These are phyloP conservation scores for Lactarius deliciosus DNA, from an alignment of 768 basidiomycete species.

Conservation along the genomic window DNA sequence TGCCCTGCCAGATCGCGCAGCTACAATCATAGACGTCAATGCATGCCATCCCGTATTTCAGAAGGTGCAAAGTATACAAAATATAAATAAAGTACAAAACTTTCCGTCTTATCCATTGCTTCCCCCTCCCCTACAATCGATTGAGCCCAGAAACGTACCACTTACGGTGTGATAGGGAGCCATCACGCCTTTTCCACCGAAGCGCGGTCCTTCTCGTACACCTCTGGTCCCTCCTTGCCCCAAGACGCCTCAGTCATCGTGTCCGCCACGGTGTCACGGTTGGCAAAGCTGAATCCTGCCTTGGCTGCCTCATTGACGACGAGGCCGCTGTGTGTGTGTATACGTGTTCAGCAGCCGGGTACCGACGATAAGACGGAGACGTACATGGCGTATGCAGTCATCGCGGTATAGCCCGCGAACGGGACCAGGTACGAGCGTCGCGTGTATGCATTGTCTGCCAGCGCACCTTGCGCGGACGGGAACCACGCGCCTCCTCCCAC, in stretches of 20 bases:
- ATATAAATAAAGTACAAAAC: background rate
- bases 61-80: background rate
- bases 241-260: conserved; percentile 22
- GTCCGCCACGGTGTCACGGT: conserved; percentile 43
- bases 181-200: background rate
- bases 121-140: background rate
- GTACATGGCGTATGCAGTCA: conserved; percentile 58
- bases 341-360: background rate
- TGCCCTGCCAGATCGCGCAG: background rate
- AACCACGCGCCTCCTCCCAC: conserved; percentile 72
- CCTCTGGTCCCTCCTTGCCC: background rate
- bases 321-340: conserved; percentile 44
- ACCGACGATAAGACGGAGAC: conserved; percentile 30
- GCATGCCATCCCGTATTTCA: background rate
- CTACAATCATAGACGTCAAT: conserved; percentile 3
- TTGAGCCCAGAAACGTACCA: background rate
- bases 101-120: no score
- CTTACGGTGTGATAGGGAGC: background rate
- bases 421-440: conserved; percentile 61
- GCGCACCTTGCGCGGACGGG: conserved; percentile 56
- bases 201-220: background rate
- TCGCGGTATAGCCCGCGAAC: conserved; percentile 55
- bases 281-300: conserved; percentile 50
- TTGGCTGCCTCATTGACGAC: conserved; percentile 51
- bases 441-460: conserved; percentile 51